Evolutionary conservation across 345 rosid genomes (phyloP), one percentile per base, ranked within the genome.

Genomic region (Citrus medica): DNA sequence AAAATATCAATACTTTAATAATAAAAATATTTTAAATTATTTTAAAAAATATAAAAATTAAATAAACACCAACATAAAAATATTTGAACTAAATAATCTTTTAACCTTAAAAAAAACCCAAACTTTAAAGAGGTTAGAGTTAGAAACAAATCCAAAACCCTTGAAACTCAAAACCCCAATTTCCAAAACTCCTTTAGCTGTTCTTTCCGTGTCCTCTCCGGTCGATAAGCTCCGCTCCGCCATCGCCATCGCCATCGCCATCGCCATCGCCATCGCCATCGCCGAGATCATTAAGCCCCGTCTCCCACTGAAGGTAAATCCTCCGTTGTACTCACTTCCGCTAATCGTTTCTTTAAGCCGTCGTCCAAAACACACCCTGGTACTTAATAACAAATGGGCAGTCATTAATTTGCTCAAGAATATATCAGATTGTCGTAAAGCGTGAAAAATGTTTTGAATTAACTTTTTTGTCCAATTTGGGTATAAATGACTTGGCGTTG

Each of bases 1-100:
- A 0, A 0, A 3, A 0, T 30, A 30, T 30, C 0, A 30, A 30
- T 30, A 30, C 0, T 30, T 30, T 3, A 30, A 30, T 3, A 0
- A 3, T 0, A 30, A 3, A 3, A 30, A 30, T 30, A 3, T 30
- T 28, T 28, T 0, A 2, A 28, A 0, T 0, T 2, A 28, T 28
- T 30, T 30, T 30, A 30, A 30, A 30, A 30, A 30, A 30, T 30
- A 30, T 30, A 3, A 30, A 30, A 0, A 30, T 0, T 30, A 30
- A 30, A 3, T n/a, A n/a, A n/a, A n/a, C n/a, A n/a, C n/a, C n/a
- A n/a, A n/a, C n/a, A n/a, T n/a, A n/a, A n/a, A n/a, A n/a, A n/a
- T n/a, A n/a, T n/a, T n/a, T n/a, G n/a, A n/a, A n/a, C n/a, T n/a
- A n/a, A n/a, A n/a, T n/a, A n/a, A n/a, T n/a, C n/a, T n/a, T n/a